Evolutionary conservation across 2,329 filamentous ascomycete genomes (phyloP).

Genomic region (Apiospora koreana): DNA sequence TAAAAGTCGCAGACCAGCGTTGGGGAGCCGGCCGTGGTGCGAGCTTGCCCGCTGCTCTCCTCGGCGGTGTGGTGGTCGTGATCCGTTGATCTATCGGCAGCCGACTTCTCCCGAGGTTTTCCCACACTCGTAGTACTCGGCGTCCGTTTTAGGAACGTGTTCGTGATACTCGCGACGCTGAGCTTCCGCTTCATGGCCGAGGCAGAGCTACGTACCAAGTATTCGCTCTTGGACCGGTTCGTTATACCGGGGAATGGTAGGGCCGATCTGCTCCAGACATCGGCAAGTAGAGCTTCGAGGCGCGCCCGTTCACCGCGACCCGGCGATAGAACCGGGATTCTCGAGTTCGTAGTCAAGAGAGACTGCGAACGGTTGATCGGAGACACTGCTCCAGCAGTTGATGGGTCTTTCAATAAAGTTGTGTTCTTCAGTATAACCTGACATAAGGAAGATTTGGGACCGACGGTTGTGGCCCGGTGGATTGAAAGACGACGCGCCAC

Average conservation of each 20-base stretch:
- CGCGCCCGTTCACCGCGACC: constrained; percentile 74
- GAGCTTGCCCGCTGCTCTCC: constrained; percentile 18
- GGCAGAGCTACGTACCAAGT: constrained; percentile 75
- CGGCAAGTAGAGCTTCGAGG: constrained; percentile 71
- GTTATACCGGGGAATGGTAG: constrained; percentile 85
- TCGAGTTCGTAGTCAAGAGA: constrained; percentile 66
- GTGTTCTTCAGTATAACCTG: constrained; percentile 90
- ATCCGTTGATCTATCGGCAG: constrained; percentile 9
- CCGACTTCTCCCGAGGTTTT: constrained; percentile 32
- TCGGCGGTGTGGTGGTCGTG: background rate
- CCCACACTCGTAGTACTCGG: constrained; percentile 50
- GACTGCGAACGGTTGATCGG: constrained; percentile 79
- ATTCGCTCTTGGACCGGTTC: constrained; percentile 63
- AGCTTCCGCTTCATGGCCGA: constrained; percentile 87
- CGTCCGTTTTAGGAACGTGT: constrained; percentile 73
- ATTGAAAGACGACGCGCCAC: constrained; percentile 73
- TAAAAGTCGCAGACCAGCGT: constrained; percentile 24
- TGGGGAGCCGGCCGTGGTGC: constrained; percentile 25
- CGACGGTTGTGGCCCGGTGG: constrained; percentile 74
- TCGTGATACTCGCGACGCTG: constrained; percentile 78
- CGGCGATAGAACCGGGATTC: constrained; percentile 71
- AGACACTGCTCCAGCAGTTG: constrained; percentile 43
- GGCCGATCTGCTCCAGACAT: constrained; percentile 81
- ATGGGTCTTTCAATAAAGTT: constrained; percentile 61
- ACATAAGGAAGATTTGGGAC: constrained; percentile 65